Conservation (phyloP, 306 rosid genomes). For the Rosa multiflora region DNA sequence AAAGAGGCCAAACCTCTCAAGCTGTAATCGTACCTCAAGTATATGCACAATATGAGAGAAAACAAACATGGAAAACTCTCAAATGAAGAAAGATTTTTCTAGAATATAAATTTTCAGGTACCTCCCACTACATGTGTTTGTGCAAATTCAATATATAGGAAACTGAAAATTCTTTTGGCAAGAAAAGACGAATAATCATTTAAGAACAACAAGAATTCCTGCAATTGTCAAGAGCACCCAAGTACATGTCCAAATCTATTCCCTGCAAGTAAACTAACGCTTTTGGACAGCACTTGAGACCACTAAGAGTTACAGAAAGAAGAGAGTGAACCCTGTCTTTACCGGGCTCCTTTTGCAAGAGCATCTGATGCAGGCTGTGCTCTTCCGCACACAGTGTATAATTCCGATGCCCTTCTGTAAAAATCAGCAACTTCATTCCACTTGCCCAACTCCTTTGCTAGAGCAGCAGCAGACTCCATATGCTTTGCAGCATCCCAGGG, state of each 20-base stretch:
- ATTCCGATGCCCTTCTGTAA: conserved; percentile 80
- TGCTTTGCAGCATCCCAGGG: conserved; percentile 99
- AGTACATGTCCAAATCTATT: neutral
- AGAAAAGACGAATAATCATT: neutral
- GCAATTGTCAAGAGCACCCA: neutral
- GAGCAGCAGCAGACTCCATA: conserved; percentile 94
- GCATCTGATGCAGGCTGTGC: conserved; percentile 97
- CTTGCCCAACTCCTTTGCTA: conserved; percentile 78
- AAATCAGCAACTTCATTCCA: conserved; percentile 85
- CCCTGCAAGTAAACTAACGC: neutral
- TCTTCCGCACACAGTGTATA: conserved; percentile 77
- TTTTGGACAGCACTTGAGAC: no score
- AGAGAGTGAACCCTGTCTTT: conserved; percentile 21
- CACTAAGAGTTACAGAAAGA: neutral
- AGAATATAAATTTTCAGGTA: neutral
- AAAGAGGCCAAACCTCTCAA: neutral
- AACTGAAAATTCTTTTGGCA: neutral
- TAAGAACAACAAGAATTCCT: neutral
- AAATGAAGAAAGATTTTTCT: neutral
- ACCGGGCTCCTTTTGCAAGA: conserved; percentile 94
- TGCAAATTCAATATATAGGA: neutral
- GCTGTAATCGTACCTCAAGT: neutral
- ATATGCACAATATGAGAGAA: neutral
- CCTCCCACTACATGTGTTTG: neutral
- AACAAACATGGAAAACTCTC: neutral